A percentile compares a stretch with the other conserved stretches of the same genome.
Evolutionary conservation across 129 eudicot species (phyloP).

Genomic region (Flaveria sonorensis): DNA sequence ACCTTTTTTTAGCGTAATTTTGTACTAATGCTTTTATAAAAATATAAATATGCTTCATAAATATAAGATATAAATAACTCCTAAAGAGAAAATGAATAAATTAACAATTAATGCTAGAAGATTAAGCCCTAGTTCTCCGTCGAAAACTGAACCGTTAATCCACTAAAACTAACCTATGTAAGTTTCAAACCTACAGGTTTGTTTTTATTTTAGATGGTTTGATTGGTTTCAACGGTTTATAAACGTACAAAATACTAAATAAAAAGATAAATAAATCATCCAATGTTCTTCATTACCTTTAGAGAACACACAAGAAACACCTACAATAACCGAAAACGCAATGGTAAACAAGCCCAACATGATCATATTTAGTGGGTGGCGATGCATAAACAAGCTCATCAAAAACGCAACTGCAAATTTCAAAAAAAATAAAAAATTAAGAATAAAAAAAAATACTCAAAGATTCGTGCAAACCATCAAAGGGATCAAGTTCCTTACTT

Average conservation of each 20-base stretch:
- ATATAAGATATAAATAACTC: no score
- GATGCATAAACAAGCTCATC: conserved; percentile 41
- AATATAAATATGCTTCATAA: no score
- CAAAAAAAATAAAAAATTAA: neutral
- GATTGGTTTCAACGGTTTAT: neutral
- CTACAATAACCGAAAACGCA: conserved; percentile 42
- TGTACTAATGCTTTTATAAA: no score
- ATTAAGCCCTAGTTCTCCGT: no score
- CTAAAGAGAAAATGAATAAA: no score
- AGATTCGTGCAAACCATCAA: neutral
- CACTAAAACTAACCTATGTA: neutral
- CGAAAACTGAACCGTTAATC: neutral
- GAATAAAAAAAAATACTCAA: neutral
- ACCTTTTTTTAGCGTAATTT: no score
- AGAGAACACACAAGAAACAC: conserved; percentile 43
- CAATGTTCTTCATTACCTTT: conserved; percentile 33
- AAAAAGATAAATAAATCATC: neutral
- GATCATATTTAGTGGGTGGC: conserved; percentile 53
- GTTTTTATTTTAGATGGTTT: neutral
- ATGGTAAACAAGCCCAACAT: conserved; percentile 53
- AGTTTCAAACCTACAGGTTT: neutral
- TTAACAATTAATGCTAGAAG: no score
- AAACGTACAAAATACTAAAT: neutral
- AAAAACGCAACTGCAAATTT: conserved; percentile 40
- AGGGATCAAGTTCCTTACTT: conserved; percentile 31